Conservation (phyloP, 805 yeast genomes). For the Ogataea angusta region DNA sequence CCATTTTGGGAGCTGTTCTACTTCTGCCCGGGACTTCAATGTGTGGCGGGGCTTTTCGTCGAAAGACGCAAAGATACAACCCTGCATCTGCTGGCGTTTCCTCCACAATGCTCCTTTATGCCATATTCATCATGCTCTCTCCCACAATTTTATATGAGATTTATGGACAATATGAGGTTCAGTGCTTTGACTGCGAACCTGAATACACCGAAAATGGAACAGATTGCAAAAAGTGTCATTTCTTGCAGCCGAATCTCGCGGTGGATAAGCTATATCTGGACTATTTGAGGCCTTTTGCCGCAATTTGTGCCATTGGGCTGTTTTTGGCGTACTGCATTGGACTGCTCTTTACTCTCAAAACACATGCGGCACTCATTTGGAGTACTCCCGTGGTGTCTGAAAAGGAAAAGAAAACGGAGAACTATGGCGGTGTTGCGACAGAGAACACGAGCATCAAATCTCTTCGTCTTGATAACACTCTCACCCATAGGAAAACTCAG, state of each 20-base stretch:
- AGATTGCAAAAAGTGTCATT: conserved; percentile 70
- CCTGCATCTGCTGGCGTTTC: conserved; percentile 97
- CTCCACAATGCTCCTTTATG: conserved; percentile 90
- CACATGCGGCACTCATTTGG: conserved; percentile 98
- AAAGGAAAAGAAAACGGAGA: conserved; percentile 31
- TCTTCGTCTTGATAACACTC: conserved; percentile 17
- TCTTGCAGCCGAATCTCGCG: conserved; percentile 70
- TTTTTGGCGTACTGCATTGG: conserved; percentile 87
- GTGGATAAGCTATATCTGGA: conserved; percentile 62
- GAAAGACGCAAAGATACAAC: conserved; percentile 93
- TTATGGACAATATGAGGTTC: conserved; percentile 80
- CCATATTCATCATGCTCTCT: conserved; percentile 85
- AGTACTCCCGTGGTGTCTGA: conserved; percentile 54
- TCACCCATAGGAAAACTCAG: conserved; percentile 9
- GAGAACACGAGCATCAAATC: conserved; percentile 29
- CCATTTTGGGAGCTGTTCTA: conserved; percentile 87
- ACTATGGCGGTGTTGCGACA: conserved; percentile 2
- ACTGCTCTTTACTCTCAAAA: conserved; percentile 85
- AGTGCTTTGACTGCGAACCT: conserved; percentile 56
- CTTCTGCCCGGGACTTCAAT: conserved; percentile 91
- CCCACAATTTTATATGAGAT: conserved; percentile 89
- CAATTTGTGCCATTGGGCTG: conserved; percentile 74
- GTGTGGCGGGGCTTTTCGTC: conserved; percentile 93
- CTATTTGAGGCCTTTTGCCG: conserved; percentile 78
- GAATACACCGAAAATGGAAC: conserved; percentile 17